phyloP scores from a whole-genome alignment of 2,329 filamentous ascomycete genomes.

The Gliomastix tumulicola region DNA sequence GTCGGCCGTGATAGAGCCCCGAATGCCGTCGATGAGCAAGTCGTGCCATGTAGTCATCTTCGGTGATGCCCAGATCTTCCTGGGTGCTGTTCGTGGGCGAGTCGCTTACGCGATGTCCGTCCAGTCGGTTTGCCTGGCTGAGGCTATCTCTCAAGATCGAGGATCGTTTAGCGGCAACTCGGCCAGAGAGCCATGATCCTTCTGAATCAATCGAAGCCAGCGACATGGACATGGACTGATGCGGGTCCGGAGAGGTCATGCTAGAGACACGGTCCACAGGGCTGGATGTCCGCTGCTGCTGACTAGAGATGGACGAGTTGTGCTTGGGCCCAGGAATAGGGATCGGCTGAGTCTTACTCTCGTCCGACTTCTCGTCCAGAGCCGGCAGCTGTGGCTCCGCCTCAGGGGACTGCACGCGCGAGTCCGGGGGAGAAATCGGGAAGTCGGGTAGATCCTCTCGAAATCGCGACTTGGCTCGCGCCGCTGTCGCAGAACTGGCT shows the following conservation, averaged over 20 bases:
- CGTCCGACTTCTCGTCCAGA: slow-evolving; percentile 16
- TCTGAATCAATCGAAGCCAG: slow-evolving; percentile 93
- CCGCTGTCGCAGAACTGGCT: slow-evolving; percentile 45
- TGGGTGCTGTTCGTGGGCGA: slow-evolving; percentile 39
- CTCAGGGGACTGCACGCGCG: slow-evolving; percentile 72
- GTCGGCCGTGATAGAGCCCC: slow-evolving; percentile 23
- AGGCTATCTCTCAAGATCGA: slow-evolving; percentile 36
- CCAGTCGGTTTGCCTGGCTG: slow-evolving; percentile 18
- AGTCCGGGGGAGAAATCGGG: slow-evolving; percentile 78
- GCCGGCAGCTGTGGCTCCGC: slow-evolving; percentile 36
- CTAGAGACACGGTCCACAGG: slow-evolving; percentile 13
- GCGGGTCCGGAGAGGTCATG: slow-evolving; percentile 43
- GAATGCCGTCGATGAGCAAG: slow-evolving; percentile 18
- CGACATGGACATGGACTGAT: slow-evolving; percentile 68
- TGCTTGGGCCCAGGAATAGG: slow-evolving; percentile 24
- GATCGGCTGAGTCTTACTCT: slow-evolving; percentile 11
- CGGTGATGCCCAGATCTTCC: slow-evolving; percentile 54
- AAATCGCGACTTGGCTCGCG: slow-evolving; percentile 84
- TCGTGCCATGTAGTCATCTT: slow-evolving; percentile 69
- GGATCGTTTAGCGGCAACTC: slow-evolving; percentile 42
- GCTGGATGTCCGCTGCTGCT: slow-evolving; percentile 8
- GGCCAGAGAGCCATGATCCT: slow-evolving; percentile 89
- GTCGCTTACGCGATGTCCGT: slow-evolving; percentile 25
- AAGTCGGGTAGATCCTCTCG: slow-evolving; percentile 86
- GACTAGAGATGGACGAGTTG: slow-evolving; percentile 24